Evolutionary conservation across 2,329 filamentous ascomycete species (phyloP), one percentile per base, ranked within the genome.

Genomic region (Bipolaris victoriae): DNA sequence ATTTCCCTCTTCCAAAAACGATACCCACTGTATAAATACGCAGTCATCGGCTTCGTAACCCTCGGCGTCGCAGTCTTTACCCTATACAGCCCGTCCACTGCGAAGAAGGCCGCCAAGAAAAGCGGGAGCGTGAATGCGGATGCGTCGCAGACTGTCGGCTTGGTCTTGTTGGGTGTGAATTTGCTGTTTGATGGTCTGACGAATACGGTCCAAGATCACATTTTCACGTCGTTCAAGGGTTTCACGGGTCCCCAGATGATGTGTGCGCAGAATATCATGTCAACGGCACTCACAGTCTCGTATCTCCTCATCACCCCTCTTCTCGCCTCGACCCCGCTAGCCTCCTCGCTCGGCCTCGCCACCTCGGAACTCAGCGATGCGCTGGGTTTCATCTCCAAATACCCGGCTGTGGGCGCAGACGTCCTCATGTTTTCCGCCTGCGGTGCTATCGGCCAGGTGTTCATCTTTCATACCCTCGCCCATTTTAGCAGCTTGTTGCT

Each of bases 221-320:
- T 99, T 76, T 97, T 98, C 76, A 77, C 80, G 24, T 73, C 78
- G 1, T 96, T 92, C 78, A 87, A 86, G 63, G 88, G 89, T 13
- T 97, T 95, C 75, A 86, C 87, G 2, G 95, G 95, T 9, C 92
- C 94, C 58, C 95, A 99, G 84, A 99, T 99, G 95, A 99, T 99
- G 95, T 96, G 93, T 75, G 93, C 94, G 37, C 92, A 97, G 78
- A 99, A 98, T 75, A 81, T 97, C 54, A 90, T 98, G 77, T 89
- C 86, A 67, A 94, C 92, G 3, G 72, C 87, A 45, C 82, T 98
- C 55, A 98, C 93, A 3, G 82, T 85, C 18, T 72, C 80, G 0
- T 98, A 96, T 71, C 86, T 99, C 43, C 63, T 94, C 16, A 71
- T 92, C 18, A 90, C 88, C 68, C 95, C 95, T 0, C 91, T 89